Percentiles rank a stretch among this genome's conserved stretches.
phyloP scores from a whole-genome alignment of 1,139 yeast species.

The Pichia sp. region DNA sequence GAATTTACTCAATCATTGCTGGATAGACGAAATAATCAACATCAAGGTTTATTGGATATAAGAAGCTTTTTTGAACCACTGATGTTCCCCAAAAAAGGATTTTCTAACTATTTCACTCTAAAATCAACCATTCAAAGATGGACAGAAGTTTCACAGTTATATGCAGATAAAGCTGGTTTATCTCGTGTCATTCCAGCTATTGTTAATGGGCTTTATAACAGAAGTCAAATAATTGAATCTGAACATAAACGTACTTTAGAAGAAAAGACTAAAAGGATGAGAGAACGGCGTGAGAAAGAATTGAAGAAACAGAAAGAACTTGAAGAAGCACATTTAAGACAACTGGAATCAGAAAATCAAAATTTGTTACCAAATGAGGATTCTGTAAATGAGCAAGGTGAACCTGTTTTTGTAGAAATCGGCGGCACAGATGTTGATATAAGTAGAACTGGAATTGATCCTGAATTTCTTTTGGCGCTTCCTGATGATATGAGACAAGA shows the following conservation, averaged over 20 bases:
- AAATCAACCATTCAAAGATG: slow-evolving; percentile 65
- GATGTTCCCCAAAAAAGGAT: slow-evolving; percentile 14
- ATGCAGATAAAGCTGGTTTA: slow-evolving; percentile 33
- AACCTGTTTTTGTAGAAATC: slow-evolving; percentile 65
- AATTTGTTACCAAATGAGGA: slow-evolving; percentile 25
- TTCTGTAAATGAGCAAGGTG: slow-evolving; percentile 22
- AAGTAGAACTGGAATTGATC: slow-evolving; percentile 78
- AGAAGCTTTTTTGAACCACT: slow-evolving; percentile 18
- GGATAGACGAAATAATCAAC: slow-evolving; percentile 20
- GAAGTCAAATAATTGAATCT: slow-evolving; percentile 36
- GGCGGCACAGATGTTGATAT: slow-evolving; percentile 81
- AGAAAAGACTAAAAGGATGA: slow-evolving; percentile 34
- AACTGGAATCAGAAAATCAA: slow-evolving; percentile 17
- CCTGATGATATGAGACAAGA: slow-evolving; percentile 94
- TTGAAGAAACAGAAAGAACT: slow-evolving; percentile 29
- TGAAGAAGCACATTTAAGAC: slow-evolving; percentile 21
- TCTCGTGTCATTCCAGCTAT: slow-evolving; percentile 44
- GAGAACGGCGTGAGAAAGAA: slow-evolving; percentile 26
- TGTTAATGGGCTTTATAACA: slow-evolving; percentile 45
- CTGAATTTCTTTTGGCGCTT: slow-evolving; percentile 80
- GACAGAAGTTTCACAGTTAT: slow-evolving; percentile 51
- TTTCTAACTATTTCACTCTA: slow-evolving; percentile 29
- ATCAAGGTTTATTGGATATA: slow-evolving; percentile 11
- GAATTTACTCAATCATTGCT: slow-evolving; percentile 21
- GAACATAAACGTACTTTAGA: slow-evolving; percentile 30